phyloP scores from a whole-genome alignment of 2,329 filamentous ascomycete genomes.

The Aspergillus intermedius region DNA sequence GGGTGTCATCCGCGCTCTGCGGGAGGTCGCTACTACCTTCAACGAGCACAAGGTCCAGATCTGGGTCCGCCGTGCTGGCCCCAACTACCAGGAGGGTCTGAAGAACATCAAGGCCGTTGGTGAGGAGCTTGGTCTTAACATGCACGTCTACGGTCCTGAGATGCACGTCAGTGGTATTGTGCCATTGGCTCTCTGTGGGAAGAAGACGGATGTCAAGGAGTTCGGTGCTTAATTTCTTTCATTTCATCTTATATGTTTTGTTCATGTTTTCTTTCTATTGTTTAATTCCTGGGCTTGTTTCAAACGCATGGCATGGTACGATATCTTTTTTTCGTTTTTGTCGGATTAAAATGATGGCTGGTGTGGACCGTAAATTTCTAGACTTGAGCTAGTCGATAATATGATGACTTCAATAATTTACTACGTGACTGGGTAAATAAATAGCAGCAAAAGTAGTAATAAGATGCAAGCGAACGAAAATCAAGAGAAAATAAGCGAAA shows the following conservation, averaged over 20 bases:
- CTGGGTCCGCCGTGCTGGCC: conserved; percentile 85
- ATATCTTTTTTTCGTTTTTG: conserved; percentile 19
- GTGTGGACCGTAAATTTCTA: conserved; percentile 9
- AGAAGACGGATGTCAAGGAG: conserved; percentile 57
- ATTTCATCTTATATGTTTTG: conserved; percentile 19
- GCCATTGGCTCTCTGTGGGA: conserved; percentile 69
- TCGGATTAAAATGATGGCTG: conserved; percentile 9
- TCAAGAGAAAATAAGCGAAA: neutral
- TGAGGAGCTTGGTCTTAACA: conserved; percentile 87
- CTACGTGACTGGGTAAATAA: neutral
- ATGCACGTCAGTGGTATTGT: conserved; percentile 94
- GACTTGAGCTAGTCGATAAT: neutral
- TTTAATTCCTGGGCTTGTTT: conserved; percentile 23
- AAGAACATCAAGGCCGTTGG: conserved; percentile 99
- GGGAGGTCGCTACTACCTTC: conserved; percentile 78
- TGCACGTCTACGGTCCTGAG: conserved; percentile 80
- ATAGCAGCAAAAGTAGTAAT: neutral
- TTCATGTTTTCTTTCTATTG: conserved; percentile 17
- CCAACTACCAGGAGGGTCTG: conserved; percentile 99
- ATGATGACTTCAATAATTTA: neutral
- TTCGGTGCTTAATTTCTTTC: conserved; percentile 39
- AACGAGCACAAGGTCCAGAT: conserved; percentile 97
- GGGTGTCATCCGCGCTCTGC: conserved; percentile 93
- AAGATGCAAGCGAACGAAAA: conserved; percentile 2
- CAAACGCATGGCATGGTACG: conserved; percentile 37